Evolutionary conservation across 257 asterid species (phyloP).

Genomic region (Solanum megistacrolobum): DNA sequence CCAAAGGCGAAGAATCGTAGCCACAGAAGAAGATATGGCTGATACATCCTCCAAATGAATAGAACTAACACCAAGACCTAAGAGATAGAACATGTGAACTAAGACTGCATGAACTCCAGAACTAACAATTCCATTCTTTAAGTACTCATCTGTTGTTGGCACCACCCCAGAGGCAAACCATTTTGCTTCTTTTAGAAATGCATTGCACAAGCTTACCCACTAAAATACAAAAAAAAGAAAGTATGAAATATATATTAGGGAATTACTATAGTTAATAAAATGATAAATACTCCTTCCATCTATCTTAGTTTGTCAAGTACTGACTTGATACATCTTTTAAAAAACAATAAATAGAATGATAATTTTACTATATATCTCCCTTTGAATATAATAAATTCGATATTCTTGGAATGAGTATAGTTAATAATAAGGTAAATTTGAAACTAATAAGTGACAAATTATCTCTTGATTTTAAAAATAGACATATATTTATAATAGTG

Average conservation of each 20-base stretch:
- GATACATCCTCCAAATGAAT: not conserved
- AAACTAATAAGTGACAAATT: too few relatives aligned
- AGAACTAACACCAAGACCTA: slow-evolving; percentile 15
- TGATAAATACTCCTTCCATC: not conserved
- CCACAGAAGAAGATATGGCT: slow-evolving; percentile 17
- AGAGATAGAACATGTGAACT: slow-evolving; percentile 16
- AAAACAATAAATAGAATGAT: too few relatives aligned
- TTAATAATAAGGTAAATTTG: too few relatives aligned
- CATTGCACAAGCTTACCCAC: slow-evolving; percentile 47
- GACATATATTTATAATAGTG: too few relatives aligned
- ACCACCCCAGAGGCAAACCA: slow-evolving; percentile 24
- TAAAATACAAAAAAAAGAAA: not conserved
- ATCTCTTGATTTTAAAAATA: too few relatives aligned
- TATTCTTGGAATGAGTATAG: too few relatives aligned
- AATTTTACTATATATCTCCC: too few relatives aligned
- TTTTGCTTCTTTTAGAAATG: slow-evolving; percentile 37
- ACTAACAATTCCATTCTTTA: slow-evolving; percentile 34
- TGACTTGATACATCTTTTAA: not conserved
- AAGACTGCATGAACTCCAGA: slow-evolving; percentile 26
- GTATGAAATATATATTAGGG: too few relatives aligned
- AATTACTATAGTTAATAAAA: too few relatives aligned
- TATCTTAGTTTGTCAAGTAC: not conserved
- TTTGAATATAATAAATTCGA: too few relatives aligned
- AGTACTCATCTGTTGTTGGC: slow-evolving; percentile 25
- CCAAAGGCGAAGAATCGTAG: slow-evolving; percentile 3